A percentile compares a stretch with the other conserved stretches of the same genome.
phyloP scores from a whole-genome alignment of 108 stramenopile genomes.

The Cyclotella atomus region DNA sequence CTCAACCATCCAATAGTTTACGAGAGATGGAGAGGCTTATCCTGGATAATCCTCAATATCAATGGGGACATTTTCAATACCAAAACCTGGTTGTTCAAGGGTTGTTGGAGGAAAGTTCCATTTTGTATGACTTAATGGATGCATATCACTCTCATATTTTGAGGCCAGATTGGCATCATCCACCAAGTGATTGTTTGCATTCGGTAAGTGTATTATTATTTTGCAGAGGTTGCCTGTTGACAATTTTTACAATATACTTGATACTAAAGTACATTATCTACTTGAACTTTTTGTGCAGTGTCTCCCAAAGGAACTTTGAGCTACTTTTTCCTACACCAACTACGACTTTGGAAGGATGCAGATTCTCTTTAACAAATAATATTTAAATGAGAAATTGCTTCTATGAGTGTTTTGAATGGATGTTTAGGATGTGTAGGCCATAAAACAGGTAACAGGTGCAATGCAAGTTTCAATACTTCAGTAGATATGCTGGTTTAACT shows the following conservation, averaged over 20 bases:
- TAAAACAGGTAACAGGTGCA: no score
- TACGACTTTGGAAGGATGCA: background rate
- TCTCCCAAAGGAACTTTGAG: background rate
- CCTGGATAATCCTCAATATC: background rate
- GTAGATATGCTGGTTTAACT: no score
- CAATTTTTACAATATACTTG: no score
- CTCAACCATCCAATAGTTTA: background rate
- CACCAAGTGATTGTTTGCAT: background rate
- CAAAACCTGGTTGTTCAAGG: background rate
- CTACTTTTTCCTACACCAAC: background rate
- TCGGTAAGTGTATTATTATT: background rate
- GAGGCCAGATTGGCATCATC: background rate
- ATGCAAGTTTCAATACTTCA: no score
- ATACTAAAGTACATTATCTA: background rate
- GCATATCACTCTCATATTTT: background rate
- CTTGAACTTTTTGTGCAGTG: background rate
- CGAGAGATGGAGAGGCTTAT: background rate
- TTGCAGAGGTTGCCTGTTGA: no score
- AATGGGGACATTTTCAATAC: background rate
- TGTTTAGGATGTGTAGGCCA: no score
- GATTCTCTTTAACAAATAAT: background rate
- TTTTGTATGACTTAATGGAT: background rate
- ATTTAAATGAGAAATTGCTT: no score
- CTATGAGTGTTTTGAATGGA: no score
- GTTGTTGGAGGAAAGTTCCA: background rate